Evolutionary conservation across 257 asterid species (phyloP), one percentile per base, ranked within the genome.

Genomic region (Penstemon eatonii): DNA sequence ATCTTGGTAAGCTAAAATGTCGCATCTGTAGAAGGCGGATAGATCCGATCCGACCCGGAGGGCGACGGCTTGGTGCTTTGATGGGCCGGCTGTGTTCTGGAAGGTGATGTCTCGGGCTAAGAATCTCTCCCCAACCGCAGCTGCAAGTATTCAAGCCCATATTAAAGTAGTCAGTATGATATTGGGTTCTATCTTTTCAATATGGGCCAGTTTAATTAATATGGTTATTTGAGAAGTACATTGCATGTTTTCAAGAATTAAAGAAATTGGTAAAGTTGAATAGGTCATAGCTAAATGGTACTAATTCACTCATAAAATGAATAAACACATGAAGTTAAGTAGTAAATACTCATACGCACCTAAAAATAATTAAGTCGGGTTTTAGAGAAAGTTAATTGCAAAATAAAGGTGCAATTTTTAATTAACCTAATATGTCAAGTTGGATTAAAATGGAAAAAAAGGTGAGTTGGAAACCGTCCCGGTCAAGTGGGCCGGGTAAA

Each of bases 21-120:
- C 88, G 38, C 93, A 87, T 0, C 67, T 49, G 47, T 84, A 84
- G 71, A 87, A 87, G 13, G 90, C 90, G 0, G 94, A 82, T 5
- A 82, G 41, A 25, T 87, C 94, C 4, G 90, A 76, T 6, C 90
- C 90, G 5, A 84, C 90, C 5, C 94, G 87, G 18, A 87, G 85
- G 0, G 94, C 90, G 37, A 87, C 94, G 3, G 94, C 94, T 57
- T 87, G 94, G 73, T 87, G 94, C 78, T 84, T 84, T 5, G 76
- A 53, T 2, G 85, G 68, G 13, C 94, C 94, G 10, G 94, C 94
- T 4, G 90, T 84, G 83, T 87, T 87, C 38, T 87, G 79, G 60
- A 87, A 87, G 3, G 90, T 84, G 63, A 87, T 77, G 46, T 84
- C 94, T 0, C 90, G 79, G 6, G 94, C 94, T 64, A 87, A 49